Evolutionary conservation across 768 basidiomycete genomes (phyloP).

Genomic region (Lactarius hengduanensis): DNA sequence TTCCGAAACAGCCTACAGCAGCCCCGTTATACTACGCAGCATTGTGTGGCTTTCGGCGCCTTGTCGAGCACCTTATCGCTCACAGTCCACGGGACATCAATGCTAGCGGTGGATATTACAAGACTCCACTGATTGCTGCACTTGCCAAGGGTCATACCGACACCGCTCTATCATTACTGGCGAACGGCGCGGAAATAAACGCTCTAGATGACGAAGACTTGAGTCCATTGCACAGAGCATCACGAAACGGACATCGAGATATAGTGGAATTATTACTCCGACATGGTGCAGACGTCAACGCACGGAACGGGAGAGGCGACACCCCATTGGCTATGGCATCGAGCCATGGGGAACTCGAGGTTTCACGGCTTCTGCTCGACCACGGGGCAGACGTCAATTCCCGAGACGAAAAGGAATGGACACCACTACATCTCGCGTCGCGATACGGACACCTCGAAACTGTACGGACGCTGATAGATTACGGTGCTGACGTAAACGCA

Average conservation of each 20-base stretch:
- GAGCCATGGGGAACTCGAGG: too few relatives aligned
- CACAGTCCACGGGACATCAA: neutral
- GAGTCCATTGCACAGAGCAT: conserved; percentile 1
- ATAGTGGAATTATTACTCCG: neutral
- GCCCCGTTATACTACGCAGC: neutral
- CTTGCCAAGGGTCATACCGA: neutral
- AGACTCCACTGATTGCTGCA: neutral
- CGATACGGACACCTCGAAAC: neutral
- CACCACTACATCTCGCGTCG: too few relatives aligned
- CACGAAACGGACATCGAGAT: neutral
- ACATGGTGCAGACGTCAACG: neutral
- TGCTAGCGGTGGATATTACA: neutral
- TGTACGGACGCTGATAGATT: too few relatives aligned
- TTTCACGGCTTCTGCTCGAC: too few relatives aligned
- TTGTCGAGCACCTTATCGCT: neutral
- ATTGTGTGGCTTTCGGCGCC: neutral
- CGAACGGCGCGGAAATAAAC: neutral
- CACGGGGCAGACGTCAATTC: too few relatives aligned
- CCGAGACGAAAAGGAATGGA: too few relatives aligned
- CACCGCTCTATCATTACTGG: neutral
- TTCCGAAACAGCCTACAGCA: neutral
- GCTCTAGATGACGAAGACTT: neutral
- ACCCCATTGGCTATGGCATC: neutral
- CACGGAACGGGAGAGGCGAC: neutral
- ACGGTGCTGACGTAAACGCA: too few relatives aligned